Base-by-base conservation (phyloP, 2,329 filamentous ascomycete genomes). In the Eurotiales sp. region DNA sequence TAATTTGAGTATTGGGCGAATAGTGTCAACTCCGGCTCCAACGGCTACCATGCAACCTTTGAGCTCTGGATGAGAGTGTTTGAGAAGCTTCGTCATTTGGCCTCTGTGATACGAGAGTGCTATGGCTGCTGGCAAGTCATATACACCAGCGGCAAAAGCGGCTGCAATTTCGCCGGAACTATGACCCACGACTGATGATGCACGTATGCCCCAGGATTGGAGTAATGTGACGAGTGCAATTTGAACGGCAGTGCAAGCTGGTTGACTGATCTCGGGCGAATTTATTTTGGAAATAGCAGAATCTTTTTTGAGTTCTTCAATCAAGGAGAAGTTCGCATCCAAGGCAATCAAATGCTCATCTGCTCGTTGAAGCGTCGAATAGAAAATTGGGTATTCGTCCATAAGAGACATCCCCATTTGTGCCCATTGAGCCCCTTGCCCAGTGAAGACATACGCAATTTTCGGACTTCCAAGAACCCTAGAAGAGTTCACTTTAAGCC, bases 21-120 rank as follows among this genome's bases (percentile, higher is more conserved):
- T 57, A 10, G 48, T 54, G 43, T 52, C 55, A 15, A 50, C 27
- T 7, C 61, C 32, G 11, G 55, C 54, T 1, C 63, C 64, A 45
- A 61, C 56, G 15, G 65, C 64, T 42, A 64, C 54, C 66, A 69
- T 68, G 3, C 54, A 56, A 10, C 64, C 61, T n/a, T 14, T 25
- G 12, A 52, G 22, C 14, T 25, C 25, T 21, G 50, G 50, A 27
- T 37, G 7, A 4, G n/a, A 27, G 19, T 47, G n/a, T 23, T 62
- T 55, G 2, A 41, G 34, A 1, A 30, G 21, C 10, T 32, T 46
- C 55, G 32, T 66, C 4, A 68, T 34, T 61, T 54, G 8, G 51
- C 58, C 59, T 27, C 58, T 47, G 39, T 58, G 50, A 27, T 56
- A 61, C 1, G 58, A 57, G 4, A 54, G 30, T 6, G 59, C 47